Evolutionary conservation across 257 asterid species (phyloP).

Genomic region (Anisodus tanguticus): DNA sequence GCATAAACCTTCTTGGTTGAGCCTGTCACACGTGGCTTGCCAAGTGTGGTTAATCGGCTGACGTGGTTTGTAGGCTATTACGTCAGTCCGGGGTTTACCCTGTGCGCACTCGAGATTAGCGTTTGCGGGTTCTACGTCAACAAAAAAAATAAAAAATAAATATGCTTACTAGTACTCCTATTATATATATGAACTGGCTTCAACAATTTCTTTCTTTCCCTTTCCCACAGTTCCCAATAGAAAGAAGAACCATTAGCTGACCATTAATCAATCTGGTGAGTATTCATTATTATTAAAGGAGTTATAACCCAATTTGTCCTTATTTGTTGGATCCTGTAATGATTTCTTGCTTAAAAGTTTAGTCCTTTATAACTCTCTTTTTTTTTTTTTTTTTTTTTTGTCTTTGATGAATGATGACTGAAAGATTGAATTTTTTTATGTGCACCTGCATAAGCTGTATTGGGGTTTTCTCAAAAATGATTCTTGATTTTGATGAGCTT

Average conservation of each 20-base stretch:
- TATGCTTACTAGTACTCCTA: background rate
- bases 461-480: background rate
- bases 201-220: background rate
- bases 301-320: background rate
- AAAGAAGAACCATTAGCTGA: background rate
- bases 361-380: background rate
- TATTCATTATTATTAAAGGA: background rate
- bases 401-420: constrained; percentile 11
- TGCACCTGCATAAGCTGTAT: background rate
- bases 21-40: too few relatives aligned
- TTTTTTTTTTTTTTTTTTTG: too few relatives aligned
- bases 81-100: too few relatives aligned
- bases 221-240: background rate
- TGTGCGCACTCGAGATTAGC: too few relatives aligned
- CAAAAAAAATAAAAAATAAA: too few relatives aligned
- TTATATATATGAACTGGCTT: constrained; percentile 18
- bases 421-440: background rate
- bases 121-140: too few relatives aligned
- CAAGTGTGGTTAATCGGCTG: too few relatives aligned
- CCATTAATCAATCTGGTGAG: constrained; percentile 27
- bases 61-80: too few relatives aligned
- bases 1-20: too few relatives aligned
- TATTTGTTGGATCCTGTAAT: background rate
- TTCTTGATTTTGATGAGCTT: constrained; percentile 24
- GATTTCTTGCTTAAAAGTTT: background rate